Base-by-base conservation (phyloP, 495 filamentous ascomycete genomes). In the Talaromyces borbonicus region DNA sequence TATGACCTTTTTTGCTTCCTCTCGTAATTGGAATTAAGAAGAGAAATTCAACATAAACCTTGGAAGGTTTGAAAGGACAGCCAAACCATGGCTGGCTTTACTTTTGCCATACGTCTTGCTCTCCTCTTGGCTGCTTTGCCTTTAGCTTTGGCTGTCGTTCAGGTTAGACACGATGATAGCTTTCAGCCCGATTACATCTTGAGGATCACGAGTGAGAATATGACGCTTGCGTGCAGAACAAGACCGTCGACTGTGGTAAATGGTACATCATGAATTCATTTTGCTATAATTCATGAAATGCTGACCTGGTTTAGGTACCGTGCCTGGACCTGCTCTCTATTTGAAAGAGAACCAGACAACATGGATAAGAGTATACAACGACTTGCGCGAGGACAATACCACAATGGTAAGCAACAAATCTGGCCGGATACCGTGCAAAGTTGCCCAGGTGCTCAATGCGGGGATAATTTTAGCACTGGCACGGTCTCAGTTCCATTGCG, bases 341-440 rank as follows among this genome's bases (percentile, higher is more conserved):
- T 36, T 79, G 19, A 56, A 57, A 22, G 69, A 75, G 35, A 72
- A 69, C 2, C 24, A 69, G 30, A 68, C 66, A 15, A 72, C 60
- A 32, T 80, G 75, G 75, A 70, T 79, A 51, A 57, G 77, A 35
- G 75, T 78, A 4, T 78, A 78, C 56, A 80, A 80, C 60, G 68
- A 78, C 49, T 71, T 80, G 57, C 5, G 46, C 4, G 58, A 73
- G 46, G 51, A 60, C 4, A 79, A 80, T 45, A 48, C 75, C 5
- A 79, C 73, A 30, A 74, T 79, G 61, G 77, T 74, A 65, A 8
- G 42, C 38, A 61, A 56, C n/a, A n/a, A n/a, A n/a, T n/a, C 3
- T 29, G 30, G 33, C 26, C 37, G 5, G 7, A n/a, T n/a, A n/a
- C n/a, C n/a, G n/a, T n/a, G n/a, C n/a, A n/a, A n/a, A n/a, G n/a